phyloP scores from a whole-genome alignment of 495 filamentous ascomycete species.

The Aspergillus ellipticus region DNA sequence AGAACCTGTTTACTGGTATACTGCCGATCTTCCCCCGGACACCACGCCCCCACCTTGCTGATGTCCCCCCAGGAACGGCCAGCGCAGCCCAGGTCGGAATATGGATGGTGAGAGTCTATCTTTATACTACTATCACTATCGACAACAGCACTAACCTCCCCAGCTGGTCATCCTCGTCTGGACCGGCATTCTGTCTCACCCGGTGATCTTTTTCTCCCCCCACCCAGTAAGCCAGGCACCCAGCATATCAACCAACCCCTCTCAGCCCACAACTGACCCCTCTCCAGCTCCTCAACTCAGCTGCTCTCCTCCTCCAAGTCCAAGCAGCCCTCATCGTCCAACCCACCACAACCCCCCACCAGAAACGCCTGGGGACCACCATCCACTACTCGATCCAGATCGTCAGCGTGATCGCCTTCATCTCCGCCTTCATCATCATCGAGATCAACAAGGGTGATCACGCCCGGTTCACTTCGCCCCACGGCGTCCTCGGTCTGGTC shows the following conservation, averaged over 20 bases:
- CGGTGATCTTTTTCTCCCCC: slow-evolving; percentile 70
- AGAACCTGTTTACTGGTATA: slow-evolving; percentile 74
- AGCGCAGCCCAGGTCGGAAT: slow-evolving; percentile 64
- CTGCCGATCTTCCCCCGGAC: neutral
- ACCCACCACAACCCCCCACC: slow-evolving; percentile 69
- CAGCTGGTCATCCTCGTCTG: slow-evolving; percentile 72
- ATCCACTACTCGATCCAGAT: slow-evolving; percentile 65
- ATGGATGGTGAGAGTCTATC: slow-evolving; percentile 54
- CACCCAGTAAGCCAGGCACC: slow-evolving; percentile 67
- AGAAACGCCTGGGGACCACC: slow-evolving; percentile 70
- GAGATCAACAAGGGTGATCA: slow-evolving; percentile 73
- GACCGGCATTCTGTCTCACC: slow-evolving; percentile 64
- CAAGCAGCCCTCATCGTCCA: slow-evolving; percentile 84
- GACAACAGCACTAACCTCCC: neutral
- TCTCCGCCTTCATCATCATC: slow-evolving; percentile 70
- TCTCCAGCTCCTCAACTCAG: slow-evolving; percentile 65
- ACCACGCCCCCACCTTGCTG: no score
- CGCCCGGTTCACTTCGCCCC: slow-evolving; percentile 70
- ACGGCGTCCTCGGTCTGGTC: slow-evolving; percentile 73
- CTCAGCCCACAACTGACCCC: neutral
- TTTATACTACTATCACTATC: neutral
- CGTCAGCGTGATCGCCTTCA: slow-evolving; percentile 56
- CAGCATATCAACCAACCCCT: neutral
- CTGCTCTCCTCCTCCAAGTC: slow-evolving; percentile 67
- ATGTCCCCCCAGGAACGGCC: slow-evolving; percentile 57